Conservation (phyloP, 2,329 filamentous ascomycete genomes). For the Neonectria faginata region DNA sequence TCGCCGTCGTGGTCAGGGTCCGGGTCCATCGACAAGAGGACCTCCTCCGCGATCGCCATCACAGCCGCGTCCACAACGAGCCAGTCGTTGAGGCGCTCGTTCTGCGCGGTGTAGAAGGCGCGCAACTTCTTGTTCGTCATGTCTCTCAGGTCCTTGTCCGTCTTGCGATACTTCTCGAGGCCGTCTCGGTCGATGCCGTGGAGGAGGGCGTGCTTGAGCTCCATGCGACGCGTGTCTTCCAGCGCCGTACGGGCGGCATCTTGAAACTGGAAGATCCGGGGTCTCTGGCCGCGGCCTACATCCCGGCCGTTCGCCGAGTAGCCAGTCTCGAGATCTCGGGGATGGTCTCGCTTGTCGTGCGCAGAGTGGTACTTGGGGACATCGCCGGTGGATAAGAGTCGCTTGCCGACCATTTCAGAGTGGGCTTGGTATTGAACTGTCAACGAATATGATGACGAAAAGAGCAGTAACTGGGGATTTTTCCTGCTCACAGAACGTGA, state of each 20-base stretch:
- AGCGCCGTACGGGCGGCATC: background rate
- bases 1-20: constrained; percentile 51
- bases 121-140: constrained; percentile 48
- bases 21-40: constrained; percentile 51
- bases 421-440: background rate
- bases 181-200: constrained; percentile 46
- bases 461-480: background rate
- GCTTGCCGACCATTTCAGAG: background rate
- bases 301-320: background rate
- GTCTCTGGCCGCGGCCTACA: background rate
- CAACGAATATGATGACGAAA: background rate
- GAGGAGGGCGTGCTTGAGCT: constrained; percentile 20
- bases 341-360: background rate
- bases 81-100: constrained; percentile 50
- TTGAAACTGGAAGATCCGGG: background rate
- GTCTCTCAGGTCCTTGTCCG: constrained; percentile 43
- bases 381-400: background rate
- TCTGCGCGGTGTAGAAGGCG: constrained; percentile 47
- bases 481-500: background rate
- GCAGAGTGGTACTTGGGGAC: background rate
- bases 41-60: constrained; percentile 50
- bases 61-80: constrained; percentile 51
- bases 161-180: constrained; percentile 48
- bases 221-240: background rate
- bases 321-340: background rate